Evolutionary conservation across 805 yeast species (phyloP).

Genomic region (Candida dendrica): DNA sequence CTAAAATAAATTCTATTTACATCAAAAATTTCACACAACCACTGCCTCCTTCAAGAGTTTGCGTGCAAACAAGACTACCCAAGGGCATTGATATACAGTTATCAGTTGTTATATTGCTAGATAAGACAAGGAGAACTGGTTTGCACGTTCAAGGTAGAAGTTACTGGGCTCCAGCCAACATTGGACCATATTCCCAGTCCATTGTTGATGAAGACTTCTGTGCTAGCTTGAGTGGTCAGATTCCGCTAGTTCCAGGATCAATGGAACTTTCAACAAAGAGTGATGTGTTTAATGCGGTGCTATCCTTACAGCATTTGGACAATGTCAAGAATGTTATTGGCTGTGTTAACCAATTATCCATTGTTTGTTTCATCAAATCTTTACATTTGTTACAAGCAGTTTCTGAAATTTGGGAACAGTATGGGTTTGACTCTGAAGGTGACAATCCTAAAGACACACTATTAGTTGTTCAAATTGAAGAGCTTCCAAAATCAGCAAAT

Average conservation of each 20-base stretch:
- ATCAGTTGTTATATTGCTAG: conserved; percentile 47
- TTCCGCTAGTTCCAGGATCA: conserved; percentile 68
- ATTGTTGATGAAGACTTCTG: conserved; percentile 42
- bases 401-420: conserved; percentile 38
- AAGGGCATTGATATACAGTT: conserved; percentile 37
- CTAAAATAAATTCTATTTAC: conserved; percentile 55
- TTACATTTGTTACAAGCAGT: conserved; percentile 23
- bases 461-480: conserved; percentile 46
- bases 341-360: conserved; percentile 35
- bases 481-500: conserved; percentile 54
- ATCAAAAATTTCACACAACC: conserved; percentile 45
- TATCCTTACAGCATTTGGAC: conserved; percentile 71
- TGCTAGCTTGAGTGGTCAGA: conserved; percentile 81
- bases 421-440: conserved; percentile 22
- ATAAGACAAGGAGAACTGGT: conserved; percentile 44
- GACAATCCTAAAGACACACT: conserved; percentile 24
- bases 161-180: conserved; percentile 97
- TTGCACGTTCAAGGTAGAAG: conserved; percentile 89
- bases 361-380: conserved; percentile 49
- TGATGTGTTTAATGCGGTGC: conserved; percentile 31
- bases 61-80: conserved; percentile 59
- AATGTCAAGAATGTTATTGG: conserved; percentile 52
- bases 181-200: conserved; percentile 95
- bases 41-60: conserved; percentile 84
- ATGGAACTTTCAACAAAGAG: conserved; percentile 40